Evolutionary conservation across 306 rosid genomes (phyloP).

Genomic region (Hylodesmum podocarpum): DNA sequence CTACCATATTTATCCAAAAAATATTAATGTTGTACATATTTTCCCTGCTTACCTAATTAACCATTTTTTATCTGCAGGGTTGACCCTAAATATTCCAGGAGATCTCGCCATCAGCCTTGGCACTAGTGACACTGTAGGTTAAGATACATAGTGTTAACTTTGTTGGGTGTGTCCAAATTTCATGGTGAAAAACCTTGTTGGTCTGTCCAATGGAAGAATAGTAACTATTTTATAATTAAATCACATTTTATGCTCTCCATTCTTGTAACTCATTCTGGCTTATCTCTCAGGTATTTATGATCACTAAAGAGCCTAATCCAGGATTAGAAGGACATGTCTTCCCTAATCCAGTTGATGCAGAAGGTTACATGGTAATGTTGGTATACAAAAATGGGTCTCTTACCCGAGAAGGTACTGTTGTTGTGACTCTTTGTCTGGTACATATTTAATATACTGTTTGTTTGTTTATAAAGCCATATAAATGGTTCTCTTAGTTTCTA

Average conservation of each 20-base stretch:
- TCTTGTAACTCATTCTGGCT: conserved; percentile 19
- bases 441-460: neutral
- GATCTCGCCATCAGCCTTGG: conserved; percentile 97
- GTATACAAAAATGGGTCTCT: conserved; percentile 95
- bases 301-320: conserved; percentile 81
- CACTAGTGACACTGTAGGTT: conserved; percentile 94
- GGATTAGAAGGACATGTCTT: conserved; percentile 93
- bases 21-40: neutral
- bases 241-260: neutral
- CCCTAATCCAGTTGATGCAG: conserved; percentile 87
- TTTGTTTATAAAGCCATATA: neutral
- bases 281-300: conserved; percentile 73
- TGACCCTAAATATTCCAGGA: conserved; percentile 89
- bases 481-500: conserved; percentile 18
- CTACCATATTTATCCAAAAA: neutral
- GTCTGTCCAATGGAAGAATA: neutral
- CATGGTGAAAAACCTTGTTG: conserved; percentile 2
- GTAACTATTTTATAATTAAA: neutral
- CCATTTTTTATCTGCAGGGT: conserved; percentile 60
- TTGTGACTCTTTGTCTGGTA: neutral
- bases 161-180: too few species aligned
- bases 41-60: neutral
- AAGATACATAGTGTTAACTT: conserved; percentile 9
- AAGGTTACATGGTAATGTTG: conserved; percentile 93
- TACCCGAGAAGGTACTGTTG: conserved; percentile 84